Base-by-base conservation (phyloP, 345 rosid genomes). In the Odontarrhena argentea region DNA sequence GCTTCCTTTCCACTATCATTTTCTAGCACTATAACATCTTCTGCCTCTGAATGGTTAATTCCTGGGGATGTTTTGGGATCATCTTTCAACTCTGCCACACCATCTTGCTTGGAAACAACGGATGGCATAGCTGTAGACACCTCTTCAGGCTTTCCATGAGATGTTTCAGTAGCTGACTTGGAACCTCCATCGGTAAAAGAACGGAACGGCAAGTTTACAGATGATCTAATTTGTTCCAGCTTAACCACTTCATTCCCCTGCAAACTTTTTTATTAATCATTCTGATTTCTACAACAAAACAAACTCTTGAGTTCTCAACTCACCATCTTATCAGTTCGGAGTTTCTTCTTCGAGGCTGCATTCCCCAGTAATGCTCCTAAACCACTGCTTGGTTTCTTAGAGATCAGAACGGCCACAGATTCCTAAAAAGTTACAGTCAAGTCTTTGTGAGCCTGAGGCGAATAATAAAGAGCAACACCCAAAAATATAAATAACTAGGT, bases 321-420 rank as follows among this genome's bases (percentile, higher is more conserved):
- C 37, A 87, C 97, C 71, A 74, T 83, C 61, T 81, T 84, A 36
- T 70, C 76, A 8, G 65, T 58, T 59, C 78, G 80, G 35, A 52
- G 51, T 58, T 79, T 86, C 70, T 78, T 86, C 81, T 84, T 90
- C 25, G 87, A 56, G 56, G 72, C 72, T 60, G 72, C 66, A 59
- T 25, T 66, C 60, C 72, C 77, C 50, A 88, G 73, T 73, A 94
- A 71, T 11, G 91, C 88, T 64, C 91, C 96, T 60, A 94, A 78
- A 70, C 84, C 87, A 71, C 89, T 79, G 67, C 78, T 78, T 54
- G 96, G 89, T 76, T 88, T 88, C 87, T 81, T 91, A 48, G 75
- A 79, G 37, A 73, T 59, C 18, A 45, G 2, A 77, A 91, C 85
- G 34, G 88, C 81, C 46, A 73, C 85, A 71, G 84, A 55, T 70